These are phyloP conservation scores for Moesziomyces sp. DNA, from an alignment of 1,284 basidiomycete genomes.

Conservation along the genomic window DNA sequence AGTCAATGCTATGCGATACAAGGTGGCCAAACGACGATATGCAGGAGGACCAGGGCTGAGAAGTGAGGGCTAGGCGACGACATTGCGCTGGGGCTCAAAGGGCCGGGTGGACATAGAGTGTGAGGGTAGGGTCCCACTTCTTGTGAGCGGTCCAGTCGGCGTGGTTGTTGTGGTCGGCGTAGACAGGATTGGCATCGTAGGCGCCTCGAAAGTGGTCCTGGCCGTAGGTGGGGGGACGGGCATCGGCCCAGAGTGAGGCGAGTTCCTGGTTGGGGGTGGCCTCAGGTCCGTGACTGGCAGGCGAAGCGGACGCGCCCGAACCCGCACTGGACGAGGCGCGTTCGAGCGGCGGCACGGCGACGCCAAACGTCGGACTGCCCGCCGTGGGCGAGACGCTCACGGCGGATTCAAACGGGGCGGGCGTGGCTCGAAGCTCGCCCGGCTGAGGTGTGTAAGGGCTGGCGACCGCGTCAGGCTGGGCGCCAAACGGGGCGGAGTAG, in stretches of 20 bases:
- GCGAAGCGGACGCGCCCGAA: conserved; percentile 1
- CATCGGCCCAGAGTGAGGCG: not conserved
- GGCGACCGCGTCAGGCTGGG: not conserved
- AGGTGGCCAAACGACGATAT: not conserved
- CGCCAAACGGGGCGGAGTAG: not conserved
- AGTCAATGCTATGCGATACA: too few species aligned
- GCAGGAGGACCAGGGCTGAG: not conserved
- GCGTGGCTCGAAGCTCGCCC: not conserved
- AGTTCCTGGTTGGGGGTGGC: not conserved
- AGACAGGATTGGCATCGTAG: not conserved
- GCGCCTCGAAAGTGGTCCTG: not conserved
- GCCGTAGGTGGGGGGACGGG: not conserved
- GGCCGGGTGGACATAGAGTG: not conserved
- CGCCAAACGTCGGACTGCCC: not conserved
- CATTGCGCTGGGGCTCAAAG: not conserved
- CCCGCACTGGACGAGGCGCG: conserved; percentile 1
- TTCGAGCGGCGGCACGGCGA: conserved; percentile 1
- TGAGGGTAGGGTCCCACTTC: not conserved
- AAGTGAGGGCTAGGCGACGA: not conserved
- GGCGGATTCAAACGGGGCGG: not conserved
- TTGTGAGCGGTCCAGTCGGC: not conserved
- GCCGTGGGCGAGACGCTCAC: not conserved
- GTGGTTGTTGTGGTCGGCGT: not conserved
- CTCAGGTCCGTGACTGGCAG: not conserved
- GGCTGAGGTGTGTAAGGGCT: not conserved